Percentiles rank a stretch among this genome's conserved stretches.
These are phyloP conservation scores for Rhizopus arrhizus DNA, from an alignment of 371 early-diverging fungal species.

Conservation along the genomic window DNA sequence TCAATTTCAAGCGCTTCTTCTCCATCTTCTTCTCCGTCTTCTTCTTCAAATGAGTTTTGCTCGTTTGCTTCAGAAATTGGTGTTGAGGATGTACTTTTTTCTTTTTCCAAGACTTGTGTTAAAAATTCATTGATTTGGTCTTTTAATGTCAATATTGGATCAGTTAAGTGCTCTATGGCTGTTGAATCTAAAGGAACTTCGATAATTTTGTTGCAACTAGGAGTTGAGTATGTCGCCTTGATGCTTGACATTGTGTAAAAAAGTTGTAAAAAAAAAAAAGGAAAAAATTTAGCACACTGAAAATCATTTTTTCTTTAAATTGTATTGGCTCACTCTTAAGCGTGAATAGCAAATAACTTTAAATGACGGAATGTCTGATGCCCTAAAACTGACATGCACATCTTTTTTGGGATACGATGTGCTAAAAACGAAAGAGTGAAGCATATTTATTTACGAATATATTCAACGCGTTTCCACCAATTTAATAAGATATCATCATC, in stretches of 20 bases:
- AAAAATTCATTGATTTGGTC: constrained; percentile 17
- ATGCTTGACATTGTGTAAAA: constrained; percentile 10
- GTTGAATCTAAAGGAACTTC: constrained; percentile 6
- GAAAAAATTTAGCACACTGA: not conserved
- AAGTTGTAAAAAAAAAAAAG: constrained; percentile 2
- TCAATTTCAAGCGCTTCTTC: constrained; percentile 11
- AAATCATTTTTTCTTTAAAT: too few species aligned
- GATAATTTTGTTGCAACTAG: constrained; percentile 1
- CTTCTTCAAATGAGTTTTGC: constrained; percentile 14
- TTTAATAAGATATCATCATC: constrained; percentile 1
- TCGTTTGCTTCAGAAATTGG: constrained; percentile 13
- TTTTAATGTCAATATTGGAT: constrained; percentile 10
- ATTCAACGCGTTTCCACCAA: constrained; percentile 23
- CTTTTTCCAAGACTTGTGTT: constrained; percentile 20
- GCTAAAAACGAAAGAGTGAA: too few species aligned
- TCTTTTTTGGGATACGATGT: too few species aligned
- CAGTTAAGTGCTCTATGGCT: constrained; percentile 10
- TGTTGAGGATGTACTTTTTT: constrained; percentile 10
- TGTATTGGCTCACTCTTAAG: too few species aligned
- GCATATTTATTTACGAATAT: not conserved
- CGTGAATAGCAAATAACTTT: too few species aligned
- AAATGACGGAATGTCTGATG: too few species aligned
- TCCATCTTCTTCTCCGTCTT: constrained; percentile 1
- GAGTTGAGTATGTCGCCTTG: constrained; percentile 19
- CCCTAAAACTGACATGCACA: too few species aligned